A percentile compares a stretch with the other conserved stretches of the same genome.
These are phyloP conservation scores for Angomonas ambiguus DNA, from an alignment of 208 protist species.

Conservation along the genomic window DNA sequence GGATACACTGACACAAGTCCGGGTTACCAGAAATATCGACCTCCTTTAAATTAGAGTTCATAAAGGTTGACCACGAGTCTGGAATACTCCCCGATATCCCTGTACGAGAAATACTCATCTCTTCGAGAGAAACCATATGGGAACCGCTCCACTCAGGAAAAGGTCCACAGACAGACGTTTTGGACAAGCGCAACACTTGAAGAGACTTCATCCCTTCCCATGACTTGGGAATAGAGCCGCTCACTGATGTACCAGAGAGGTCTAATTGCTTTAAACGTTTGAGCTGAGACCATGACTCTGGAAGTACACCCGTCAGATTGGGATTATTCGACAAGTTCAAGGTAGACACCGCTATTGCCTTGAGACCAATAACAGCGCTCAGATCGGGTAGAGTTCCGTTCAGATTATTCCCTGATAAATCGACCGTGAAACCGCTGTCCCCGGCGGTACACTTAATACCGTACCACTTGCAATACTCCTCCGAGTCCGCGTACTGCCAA, in stretches of 20 bases:
- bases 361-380: neutral
- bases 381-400: conserved; percentile 7
- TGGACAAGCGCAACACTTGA: neutral
- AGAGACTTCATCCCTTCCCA: conserved; percentile 15
- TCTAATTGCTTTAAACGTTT: conserved; percentile 5
- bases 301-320: conserved; percentile 7
- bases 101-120: neutral
- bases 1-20: conserved; percentile 8
- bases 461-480: neutral
- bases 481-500: neutral
- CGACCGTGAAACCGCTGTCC: conserved; percentile 9
- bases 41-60: neutral
- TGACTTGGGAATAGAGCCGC: neutral
- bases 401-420: conserved; percentile 1
- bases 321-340: conserved; percentile 13
- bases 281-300: conserved; percentile 11
- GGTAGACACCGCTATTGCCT: neutral
- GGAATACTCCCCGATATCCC: conserved; percentile 1
- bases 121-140: conserved; percentile 1
- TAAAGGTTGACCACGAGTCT: conserved; percentile 9
- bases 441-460: neutral
- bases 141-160: conserved; percentile 6
- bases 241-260: conserved; percentile 12
- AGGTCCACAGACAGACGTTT: conserved; percentile 3
- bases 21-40: conserved; percentile 5